These are phyloP conservation scores for Annulohypoxylon nitens DNA, from an alignment of 495 filamentous ascomycete species.

Conservation along the genomic window DNA sequence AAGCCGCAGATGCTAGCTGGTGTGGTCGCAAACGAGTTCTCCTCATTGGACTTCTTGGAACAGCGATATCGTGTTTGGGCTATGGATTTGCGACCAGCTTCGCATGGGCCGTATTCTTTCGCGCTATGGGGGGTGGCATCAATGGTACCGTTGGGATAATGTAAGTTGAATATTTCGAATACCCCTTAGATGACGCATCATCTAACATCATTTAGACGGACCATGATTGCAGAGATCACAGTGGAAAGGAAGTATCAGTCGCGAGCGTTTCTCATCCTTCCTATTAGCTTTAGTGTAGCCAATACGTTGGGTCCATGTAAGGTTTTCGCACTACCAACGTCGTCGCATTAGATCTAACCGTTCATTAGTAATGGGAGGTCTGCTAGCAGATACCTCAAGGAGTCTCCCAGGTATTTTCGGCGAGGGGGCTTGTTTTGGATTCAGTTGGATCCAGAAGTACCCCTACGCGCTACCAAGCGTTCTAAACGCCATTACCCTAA, in stretches of 20 bases:
- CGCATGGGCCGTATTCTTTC: slow-evolving; percentile 72
- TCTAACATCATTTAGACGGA: slow-evolving; percentile 56
- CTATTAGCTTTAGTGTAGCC: slow-evolving; percentile 76
- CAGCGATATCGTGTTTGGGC: slow-evolving; percentile 72
- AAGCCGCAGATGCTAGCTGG: slow-evolving; percentile 73
- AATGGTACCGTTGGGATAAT: slow-evolving; percentile 82
- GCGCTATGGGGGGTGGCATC: slow-evolving; percentile 73
- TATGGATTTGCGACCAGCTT: slow-evolving; percentile 77
- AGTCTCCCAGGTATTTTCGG: slow-evolving; percentile 73
- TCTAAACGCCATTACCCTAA: slow-evolving; percentile 70
- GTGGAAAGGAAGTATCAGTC: slow-evolving; percentile 70
- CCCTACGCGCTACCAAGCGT: slow-evolving; percentile 79
- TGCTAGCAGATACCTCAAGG: slow-evolving; percentile 73
- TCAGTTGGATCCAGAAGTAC: slow-evolving; percentile 70
- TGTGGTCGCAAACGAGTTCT: slow-evolving; percentile 76
- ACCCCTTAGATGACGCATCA: neutral
- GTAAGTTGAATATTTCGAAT: slow-evolving; percentile 32
- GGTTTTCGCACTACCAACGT: slow-evolving; percentile 15
- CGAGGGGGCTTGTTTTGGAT: slow-evolving; percentile 55
- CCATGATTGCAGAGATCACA: slow-evolving; percentile 78
- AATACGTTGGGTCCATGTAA: slow-evolving; percentile 72
- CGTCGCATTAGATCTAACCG: slow-evolving; percentile 1
- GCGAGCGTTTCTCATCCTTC: slow-evolving; percentile 70
- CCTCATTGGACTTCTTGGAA: slow-evolving; percentile 74
- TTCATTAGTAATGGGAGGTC: slow-evolving; percentile 68